phyloP scores from a whole-genome alignment of 352 stramenopile species.

The Pythium dissotocum region DNA sequence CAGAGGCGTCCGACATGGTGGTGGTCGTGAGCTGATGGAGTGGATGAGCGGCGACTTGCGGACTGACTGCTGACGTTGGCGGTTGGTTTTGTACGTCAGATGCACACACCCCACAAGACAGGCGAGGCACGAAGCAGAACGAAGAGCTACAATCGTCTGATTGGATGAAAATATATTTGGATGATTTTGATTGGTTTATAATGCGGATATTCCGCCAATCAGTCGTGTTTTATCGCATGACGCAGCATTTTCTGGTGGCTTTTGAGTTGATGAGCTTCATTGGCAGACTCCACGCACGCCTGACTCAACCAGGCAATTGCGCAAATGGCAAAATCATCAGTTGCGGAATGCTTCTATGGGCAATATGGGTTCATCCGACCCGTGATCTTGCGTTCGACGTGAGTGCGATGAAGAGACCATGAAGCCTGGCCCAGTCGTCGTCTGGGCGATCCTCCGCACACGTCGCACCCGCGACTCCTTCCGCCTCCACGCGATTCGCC shows the following conservation, averaged over 20 bases:
- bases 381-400: too few species aligned
- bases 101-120: not conserved
- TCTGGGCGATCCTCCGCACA: too few species aligned
- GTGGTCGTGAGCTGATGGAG: not conserved
- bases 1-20: conserved; percentile 11
- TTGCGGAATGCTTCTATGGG: too few species aligned
- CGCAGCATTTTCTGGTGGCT: not conserved
- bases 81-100: too few species aligned
- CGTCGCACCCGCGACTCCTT: too few species aligned
- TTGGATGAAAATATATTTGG: conserved; percentile 10
- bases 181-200: conserved; percentile 16
- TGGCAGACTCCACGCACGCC: too few species aligned
- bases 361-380: too few species aligned
- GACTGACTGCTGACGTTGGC: not conserved
- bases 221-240: conserved; percentile 12
- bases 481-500: too few species aligned
- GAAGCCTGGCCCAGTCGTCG: too few species aligned
- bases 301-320: conserved; percentile 4
- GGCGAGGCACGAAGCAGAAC: not conserved
- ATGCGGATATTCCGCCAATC: conserved; percentile 13
- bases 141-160: not conserved
- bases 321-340: conserved; percentile 7
- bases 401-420: too few species aligned
- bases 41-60: not conserved
- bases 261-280: too few species aligned